Evolutionary conservation across 306 rosid species (phyloP), one percentile per base, ranked within the genome.

Genomic region (Citrullus amarus): DNA sequence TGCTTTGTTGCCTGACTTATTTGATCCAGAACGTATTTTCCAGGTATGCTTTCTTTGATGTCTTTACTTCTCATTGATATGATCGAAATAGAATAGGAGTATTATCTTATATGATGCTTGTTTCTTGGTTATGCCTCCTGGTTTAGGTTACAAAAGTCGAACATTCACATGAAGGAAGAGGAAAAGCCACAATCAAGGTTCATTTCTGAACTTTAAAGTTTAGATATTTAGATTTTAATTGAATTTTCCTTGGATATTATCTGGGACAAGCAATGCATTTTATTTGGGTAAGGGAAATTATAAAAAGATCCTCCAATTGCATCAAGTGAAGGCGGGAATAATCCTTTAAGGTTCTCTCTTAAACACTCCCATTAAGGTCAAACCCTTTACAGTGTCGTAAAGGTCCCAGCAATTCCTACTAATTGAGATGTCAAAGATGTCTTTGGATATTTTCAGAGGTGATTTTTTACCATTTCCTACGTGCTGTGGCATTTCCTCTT

Each of bases 91-190:
- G n/a, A 12, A 25, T 9, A 44, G 38, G 28, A 13, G 30, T 39
- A 2, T 44, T 39, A 25, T 77, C 43, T 71, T 46, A 77, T 44
- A 17, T 44, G 18, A 30, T 36, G 16, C 32, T 77, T 75, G 54
- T 3, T 50, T n/a, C n/a, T 70, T 69, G 36, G 4, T 34, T 62
- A n/a, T 54, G 43, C 41, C 17, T 28, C 73, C 18, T 48, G 58
- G 58, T 57, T 59, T 81, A 94, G 98, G 98, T 95, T 79, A 65
- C 91, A 56, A 95, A 84, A 90, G 97, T 88, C 1, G 98, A 95
- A 0, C 98, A 91, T 79, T 87, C 97, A 78, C 97, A 92, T 60
- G 98, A 95, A 91, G 98, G 98, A 84, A 87, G 98, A 86, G 98
- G 98, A 75, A 95, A 95, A 87, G 98, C 98, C 78, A 88, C 91